Evolutionary conservation across 768 basidiomycete genomes (phyloP).

Genomic region (Pleurotus cornucopiae): DNA sequence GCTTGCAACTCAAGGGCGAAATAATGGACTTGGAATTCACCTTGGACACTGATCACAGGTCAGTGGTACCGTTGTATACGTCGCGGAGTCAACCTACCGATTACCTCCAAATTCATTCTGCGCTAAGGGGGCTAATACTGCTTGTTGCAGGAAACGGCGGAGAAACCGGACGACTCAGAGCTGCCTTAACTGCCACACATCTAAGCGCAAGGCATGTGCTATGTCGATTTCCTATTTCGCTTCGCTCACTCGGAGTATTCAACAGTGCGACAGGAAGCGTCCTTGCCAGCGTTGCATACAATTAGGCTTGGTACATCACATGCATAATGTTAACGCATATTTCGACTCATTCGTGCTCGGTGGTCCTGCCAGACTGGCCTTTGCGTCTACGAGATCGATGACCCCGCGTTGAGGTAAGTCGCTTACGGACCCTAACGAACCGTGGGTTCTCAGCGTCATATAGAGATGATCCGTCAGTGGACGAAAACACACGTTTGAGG

Average conservation of each 20-base stretch:
- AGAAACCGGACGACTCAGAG: conserved; percentile 91
- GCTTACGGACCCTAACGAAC: background rate
- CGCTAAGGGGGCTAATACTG: conserved; percentile 42
- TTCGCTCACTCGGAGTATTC: too few species aligned
- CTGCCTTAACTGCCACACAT: conserved; percentile 87
- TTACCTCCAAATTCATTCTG: conserved; percentile 47
- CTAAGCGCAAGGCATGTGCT: conserved; percentile 77
- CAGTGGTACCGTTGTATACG: conserved; percentile 19
- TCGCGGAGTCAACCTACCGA: conserved; percentile 15
- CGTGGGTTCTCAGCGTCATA: background rate
- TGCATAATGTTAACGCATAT: background rate
- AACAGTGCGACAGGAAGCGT: conserved; percentile 85
- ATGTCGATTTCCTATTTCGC: background rate
- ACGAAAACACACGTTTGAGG: conserved; percentile 81
- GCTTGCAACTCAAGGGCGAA: conserved; percentile 69
- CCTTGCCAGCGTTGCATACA: conserved; percentile 91
- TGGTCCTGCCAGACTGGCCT: conserved; percentile 67
- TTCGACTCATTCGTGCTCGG: conserved; percentile 8
- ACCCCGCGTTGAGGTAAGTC: conserved; percentile 68
- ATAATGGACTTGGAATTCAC: conserved; percentile 76
- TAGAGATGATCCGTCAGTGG: conserved; percentile 84
- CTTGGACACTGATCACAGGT: conserved; percentile 67
- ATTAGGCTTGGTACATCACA: conserved; percentile 62
- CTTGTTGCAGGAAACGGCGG: conserved; percentile 66
- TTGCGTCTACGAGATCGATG: conserved; percentile 93